A percentile compares a stretch with the other conserved stretches of the same genome.
Evolutionary conservation across 164 flowering plant genomes (phyloP).

Genomic region (Malania oleifera): DNA sequence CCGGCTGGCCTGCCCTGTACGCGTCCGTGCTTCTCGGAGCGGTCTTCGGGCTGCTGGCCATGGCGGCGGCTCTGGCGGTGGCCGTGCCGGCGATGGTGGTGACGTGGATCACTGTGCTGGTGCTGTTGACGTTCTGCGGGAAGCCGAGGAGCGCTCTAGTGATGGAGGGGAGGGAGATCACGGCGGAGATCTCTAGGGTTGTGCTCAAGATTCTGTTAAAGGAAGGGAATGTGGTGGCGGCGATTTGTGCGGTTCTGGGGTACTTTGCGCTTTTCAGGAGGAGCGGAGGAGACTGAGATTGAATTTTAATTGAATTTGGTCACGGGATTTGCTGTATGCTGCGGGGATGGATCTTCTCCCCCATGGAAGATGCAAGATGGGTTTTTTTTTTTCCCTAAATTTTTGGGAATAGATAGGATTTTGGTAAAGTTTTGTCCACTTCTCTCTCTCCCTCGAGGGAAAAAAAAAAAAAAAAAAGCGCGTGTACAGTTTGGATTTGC

Average conservation of each 20-base stretch:
- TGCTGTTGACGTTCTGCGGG: constrained; percentile 52
- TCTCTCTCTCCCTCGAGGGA: background rate
- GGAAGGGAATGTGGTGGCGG: constrained; percentile 66
- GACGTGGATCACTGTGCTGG: constrained; percentile 60
- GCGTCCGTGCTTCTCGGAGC: constrained; percentile 54
- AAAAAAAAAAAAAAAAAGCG: too few relatives aligned
- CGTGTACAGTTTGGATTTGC: too few relatives aligned
- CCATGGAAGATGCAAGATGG: too few relatives aligned
- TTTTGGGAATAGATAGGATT: background rate
- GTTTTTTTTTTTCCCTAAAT: too few relatives aligned
- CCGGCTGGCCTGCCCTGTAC: constrained; percentile 41
- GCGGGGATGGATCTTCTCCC: background rate
- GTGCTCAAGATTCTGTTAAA: constrained; percentile 44
- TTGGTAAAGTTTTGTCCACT: background rate
- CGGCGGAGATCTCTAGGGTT: constrained; percentile 43
- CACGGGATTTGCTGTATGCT: background rate
- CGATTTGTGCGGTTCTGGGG: constrained; percentile 58
- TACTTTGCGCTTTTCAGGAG: constrained; percentile 49
- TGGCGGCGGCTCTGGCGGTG: constrained; percentile 57
- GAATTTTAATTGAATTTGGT: background rate
- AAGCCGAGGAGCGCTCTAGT: constrained; percentile 46
- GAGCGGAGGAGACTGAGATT: constrained; percentile 12
- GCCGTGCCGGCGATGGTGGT: constrained; percentile 58
- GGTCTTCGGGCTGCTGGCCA: constrained; percentile 49
- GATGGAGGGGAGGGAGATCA: constrained; percentile 58